Conservation (phyloP, 148 eudicot genomes). For the Amaranthus palmeri region DNA sequence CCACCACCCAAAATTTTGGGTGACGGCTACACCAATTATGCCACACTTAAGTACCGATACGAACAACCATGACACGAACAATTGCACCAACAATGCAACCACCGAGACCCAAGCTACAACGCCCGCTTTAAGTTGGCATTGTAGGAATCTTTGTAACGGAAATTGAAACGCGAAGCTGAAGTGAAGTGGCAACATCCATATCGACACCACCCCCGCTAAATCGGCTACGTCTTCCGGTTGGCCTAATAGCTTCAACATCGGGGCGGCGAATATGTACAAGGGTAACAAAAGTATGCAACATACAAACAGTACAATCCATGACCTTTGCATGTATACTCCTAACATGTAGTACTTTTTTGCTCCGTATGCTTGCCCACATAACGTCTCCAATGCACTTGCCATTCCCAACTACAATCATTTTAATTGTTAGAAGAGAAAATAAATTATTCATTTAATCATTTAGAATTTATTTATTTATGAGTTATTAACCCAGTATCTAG, state of each 20-base stretch:
- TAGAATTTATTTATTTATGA: too few relatives aligned
- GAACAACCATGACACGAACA: constrained; percentile 39
- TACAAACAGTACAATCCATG: constrained; percentile 40
- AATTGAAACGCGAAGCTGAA: constrained; percentile 52
- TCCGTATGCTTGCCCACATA: constrained; percentile 57
- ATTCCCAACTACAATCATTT: constrained; percentile 36
- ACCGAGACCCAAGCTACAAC: constrained; percentile 42
- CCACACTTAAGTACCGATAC: constrained; percentile 30
- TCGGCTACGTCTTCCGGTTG: constrained; percentile 44
- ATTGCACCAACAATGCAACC: constrained; percentile 29
- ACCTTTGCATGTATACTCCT: constrained; percentile 52
- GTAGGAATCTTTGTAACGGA: constrained; percentile 49
- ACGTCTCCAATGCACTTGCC: constrained; percentile 58
- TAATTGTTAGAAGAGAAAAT: too few relatives aligned
- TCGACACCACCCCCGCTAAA: constrained; percentile 27
- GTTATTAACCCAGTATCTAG: too few relatives aligned
- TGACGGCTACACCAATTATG: constrained; percentile 29
- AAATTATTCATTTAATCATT: too few relatives aligned
- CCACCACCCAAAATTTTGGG: constrained; percentile 49
- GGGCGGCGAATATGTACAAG: constrained; percentile 34
- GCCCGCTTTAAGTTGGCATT: constrained; percentile 43
- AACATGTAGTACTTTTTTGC: constrained; percentile 55
- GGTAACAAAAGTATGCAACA: constrained; percentile 38
- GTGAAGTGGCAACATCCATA: constrained; percentile 47
- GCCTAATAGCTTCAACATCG: constrained; percentile 39